Evolutionary conservation across 345 rosid genomes (phyloP).

Genomic region (Rhizophora mangle): DNA sequence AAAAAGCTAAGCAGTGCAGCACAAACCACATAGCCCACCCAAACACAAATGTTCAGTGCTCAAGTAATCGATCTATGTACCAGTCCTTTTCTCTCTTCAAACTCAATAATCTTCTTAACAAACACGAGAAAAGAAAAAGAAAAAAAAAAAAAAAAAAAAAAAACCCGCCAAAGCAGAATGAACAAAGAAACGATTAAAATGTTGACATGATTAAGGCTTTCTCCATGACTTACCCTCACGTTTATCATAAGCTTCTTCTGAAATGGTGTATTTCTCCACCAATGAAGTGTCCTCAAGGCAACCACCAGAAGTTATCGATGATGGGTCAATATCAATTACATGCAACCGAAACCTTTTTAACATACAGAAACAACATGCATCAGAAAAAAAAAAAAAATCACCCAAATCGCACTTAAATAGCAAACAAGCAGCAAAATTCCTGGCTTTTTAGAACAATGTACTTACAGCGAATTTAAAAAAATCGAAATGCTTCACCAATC

Average conservation of each 20-base stretch:
- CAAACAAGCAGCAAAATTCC: too few species aligned
- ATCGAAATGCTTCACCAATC: too few species aligned
- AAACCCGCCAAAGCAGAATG: too few species aligned
- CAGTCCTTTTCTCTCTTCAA: too few species aligned
- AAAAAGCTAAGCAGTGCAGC: too few species aligned
- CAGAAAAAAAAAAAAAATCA: background rate
- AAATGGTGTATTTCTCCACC: slow-evolving; percentile 77
- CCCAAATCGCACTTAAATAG: background rate
- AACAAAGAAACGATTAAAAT: background rate
- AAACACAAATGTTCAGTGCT: too few species aligned
- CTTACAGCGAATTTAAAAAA: background rate
- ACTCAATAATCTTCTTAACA: too few species aligned
- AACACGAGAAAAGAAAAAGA: too few species aligned
- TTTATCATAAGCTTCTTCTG: slow-evolving; percentile 78
- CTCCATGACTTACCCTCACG: slow-evolving; percentile 46
- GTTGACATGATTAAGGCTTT: background rate
- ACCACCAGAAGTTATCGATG: slow-evolving; percentile 87
- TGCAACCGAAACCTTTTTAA: slow-evolving; percentile 62
- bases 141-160: too few species aligned
- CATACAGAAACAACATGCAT: background rate
- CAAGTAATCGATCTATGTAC: too few species aligned
- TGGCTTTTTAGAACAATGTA: too few species aligned
- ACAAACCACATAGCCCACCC: too few species aligned
- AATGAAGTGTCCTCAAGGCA: slow-evolving; percentile 93
- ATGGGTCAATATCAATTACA: slow-evolving; percentile 78